Evolutionary conservation across 495 filamentous ascomycete genomes (phyloP).

Genomic region (Penicillium waksmanii): DNA sequence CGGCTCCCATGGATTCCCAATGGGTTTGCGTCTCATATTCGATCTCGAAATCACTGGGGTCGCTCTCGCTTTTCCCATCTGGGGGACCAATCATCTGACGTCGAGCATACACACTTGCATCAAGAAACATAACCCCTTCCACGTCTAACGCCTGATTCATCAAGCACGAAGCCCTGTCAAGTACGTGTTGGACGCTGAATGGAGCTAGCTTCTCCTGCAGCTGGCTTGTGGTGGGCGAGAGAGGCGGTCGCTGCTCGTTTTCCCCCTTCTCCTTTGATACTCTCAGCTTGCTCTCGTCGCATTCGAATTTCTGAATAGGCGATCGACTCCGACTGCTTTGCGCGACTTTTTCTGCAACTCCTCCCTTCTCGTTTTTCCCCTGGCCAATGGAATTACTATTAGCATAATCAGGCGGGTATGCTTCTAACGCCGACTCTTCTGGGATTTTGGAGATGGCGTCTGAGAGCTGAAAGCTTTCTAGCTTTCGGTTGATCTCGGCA

Average conservation of each 20-base stretch:
- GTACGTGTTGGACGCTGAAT: conserved; percentile 23
- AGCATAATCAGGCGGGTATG: background rate
- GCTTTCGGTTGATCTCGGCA: conserved; percentile 17
- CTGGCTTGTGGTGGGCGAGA: conserved; percentile 29
- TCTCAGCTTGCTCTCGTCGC: background rate
- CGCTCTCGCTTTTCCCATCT: background rate
- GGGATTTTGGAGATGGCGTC: background rate
- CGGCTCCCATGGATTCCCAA: background rate
- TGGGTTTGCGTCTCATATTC: conserved; percentile 7
- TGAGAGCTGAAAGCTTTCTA: conserved; percentile 18
- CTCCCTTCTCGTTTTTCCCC: background rate
- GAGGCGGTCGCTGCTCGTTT: conserved; percentile 21
- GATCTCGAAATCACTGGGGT: background rate
- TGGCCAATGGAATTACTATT: background rate
- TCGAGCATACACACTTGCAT: conserved; percentile 30
- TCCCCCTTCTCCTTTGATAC: conserved; percentile 6
- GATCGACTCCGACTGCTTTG: conserved; percentile 10
- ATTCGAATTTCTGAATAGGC: conserved; percentile 21
- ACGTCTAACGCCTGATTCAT: conserved; percentile 34
- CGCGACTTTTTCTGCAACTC: background rate
- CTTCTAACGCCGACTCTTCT: background rate
- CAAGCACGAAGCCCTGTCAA: conserved; percentile 26
- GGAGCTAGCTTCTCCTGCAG: conserved; percentile 28
- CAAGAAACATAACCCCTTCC: conserved; percentile 31
- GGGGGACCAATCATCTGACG: conserved; percentile 22